A percentile compares a stretch with the other conserved stretches of the same genome.
These are phyloP conservation scores for Cladosporium cucumerinum DNA, from an alignment of 2,329 filamentous ascomycete genomes.

Conservation along the genomic window DNA sequence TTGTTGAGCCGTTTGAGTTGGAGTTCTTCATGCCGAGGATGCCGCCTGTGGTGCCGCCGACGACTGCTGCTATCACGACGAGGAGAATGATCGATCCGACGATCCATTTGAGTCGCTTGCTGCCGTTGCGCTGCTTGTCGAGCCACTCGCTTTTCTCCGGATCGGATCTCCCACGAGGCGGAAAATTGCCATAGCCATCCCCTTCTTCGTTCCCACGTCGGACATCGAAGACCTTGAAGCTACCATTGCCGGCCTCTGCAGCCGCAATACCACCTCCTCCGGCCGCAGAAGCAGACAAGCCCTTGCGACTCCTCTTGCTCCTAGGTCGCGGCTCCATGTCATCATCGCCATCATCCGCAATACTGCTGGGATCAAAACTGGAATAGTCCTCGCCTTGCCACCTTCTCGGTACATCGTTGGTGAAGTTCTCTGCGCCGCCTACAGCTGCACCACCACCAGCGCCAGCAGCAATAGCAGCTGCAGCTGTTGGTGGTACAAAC, in stretches of 20 bases:
- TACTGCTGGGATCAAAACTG: constrained; percentile 68
- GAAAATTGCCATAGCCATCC: constrained; percentile 42
- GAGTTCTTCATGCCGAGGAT: constrained; percentile 55
- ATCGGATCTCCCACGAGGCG: constrained; percentile 31
- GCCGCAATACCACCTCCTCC: constrained; percentile 36
- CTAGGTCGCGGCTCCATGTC: constrained; percentile 61
- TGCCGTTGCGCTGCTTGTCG: constrained; percentile 55
- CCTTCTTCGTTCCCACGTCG: constrained; percentile 43
- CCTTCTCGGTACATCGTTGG: background rate
- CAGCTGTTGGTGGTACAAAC: constrained; percentile 11
- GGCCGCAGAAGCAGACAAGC: constrained; percentile 36
- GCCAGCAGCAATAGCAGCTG: constrained; percentile 17
- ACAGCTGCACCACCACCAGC: constrained; percentile 7
- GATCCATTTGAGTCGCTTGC: constrained; percentile 66
- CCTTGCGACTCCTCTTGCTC: constrained; percentile 14
- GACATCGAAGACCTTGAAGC: constrained; percentile 38
- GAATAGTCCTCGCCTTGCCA: constrained; percentile 29
- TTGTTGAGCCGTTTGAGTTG: constrained; percentile 19
- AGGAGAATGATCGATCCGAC: constrained; percentile 63
- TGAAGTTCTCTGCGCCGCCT: constrained; percentile 20
- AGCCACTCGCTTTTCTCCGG: constrained; percentile 66
- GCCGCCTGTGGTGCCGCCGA: constrained; percentile 71
- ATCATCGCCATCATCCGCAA: constrained; percentile 89
- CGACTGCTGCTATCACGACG: constrained; percentile 66
- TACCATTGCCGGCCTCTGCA: constrained; percentile 24